Evolutionary conservation across 1,284 basidiomycete species (phyloP), one percentile per base, ranked within the genome.

Genomic region (Mycena citricolor): DNA sequence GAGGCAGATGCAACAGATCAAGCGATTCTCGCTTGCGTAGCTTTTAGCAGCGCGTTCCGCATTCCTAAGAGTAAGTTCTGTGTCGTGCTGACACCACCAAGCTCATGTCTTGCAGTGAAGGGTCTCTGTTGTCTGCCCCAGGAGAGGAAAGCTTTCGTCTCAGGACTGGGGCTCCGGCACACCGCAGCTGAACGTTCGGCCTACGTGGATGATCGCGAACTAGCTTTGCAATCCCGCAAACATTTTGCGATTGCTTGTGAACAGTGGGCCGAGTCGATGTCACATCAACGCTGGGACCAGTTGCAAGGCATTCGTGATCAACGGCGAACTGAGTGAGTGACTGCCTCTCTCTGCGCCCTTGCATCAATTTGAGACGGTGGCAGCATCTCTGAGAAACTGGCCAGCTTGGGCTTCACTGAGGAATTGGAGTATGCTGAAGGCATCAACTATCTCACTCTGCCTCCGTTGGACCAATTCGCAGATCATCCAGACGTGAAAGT

Each of bases 311-410:
- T 58, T 19, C 55, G 52, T 22, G 13, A n/a, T 6, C 37, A 51
- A 24, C 48, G 54, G 23, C 54, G 30, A 49, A 42, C 43, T 48
- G 42, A 46, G 55, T 57, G 16, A 33, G 48, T 45, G 8, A 16
- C 13, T 32, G 7, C 1, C 12, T 16, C 2, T 8, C 8, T 25
- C n/a, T n/a, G n/a, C 39, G 32, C 11, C 7, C 28, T 42, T 29
- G 20, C 20, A 5, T 43, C 17, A 14, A 33, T 17, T 20, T 12
- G 28, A 16, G 26, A 7, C 34, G 16, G 20, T 2, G 11, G 5
- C 21, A 67, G 65, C 6, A 66, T 67, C 21, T 37, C 37, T 7
- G 48, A 55, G 4, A 59, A 56, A 38, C 48, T 66, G 7, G 51
- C 29, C 1, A 54, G 45, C 5, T 40, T 65, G 4, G 63, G 64